Percentiles rank a stretch among this genome's conserved stretches.
Conservation (phyloP, 192 early-diverging fungal species). For the Rhizoclosmatium sp. region DNA sequence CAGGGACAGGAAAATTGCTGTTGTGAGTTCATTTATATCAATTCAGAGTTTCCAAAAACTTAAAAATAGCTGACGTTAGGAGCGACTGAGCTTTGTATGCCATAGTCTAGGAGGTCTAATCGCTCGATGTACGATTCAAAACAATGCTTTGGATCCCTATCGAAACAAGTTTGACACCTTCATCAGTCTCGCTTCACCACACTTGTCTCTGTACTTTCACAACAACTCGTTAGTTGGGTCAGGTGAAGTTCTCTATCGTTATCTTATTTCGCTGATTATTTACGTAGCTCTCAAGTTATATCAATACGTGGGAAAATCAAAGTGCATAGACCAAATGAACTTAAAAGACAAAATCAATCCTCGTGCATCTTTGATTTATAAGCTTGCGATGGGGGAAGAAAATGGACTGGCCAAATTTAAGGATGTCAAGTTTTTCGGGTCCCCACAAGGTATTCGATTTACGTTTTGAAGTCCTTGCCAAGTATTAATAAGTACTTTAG, state of each 20-base stretch:
- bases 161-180: constrained; percentile 28
- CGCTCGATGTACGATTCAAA: constrained; percentile 34
- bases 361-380: constrained; percentile 26
- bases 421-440: constrained; percentile 35
- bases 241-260: constrained; percentile 7
- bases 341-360: constrained; percentile 29
- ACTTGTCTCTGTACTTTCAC: constrained; percentile 38
- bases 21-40: background rate
- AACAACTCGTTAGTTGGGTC: constrained; percentile 29
- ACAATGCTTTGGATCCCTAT: constrained; percentile 5
- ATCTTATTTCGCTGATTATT: background rate
- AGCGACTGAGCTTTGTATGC: constrained; percentile 38
- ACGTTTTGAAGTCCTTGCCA: background rate
- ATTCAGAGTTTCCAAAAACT: background rate
- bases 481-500: background rate
- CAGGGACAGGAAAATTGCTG: background rate
- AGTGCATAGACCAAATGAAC: constrained; percentile 30
- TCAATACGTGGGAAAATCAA: constrained; percentile 18
- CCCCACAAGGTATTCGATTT: constrained; percentile 22
- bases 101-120: constrained; percentile 46
- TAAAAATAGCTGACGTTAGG: background rate
- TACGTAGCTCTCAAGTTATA: background rate
- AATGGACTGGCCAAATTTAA: constrained; percentile 26
- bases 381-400: constrained; percentile 17
- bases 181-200: constrained; percentile 38